Percentiles rank a stretch among this genome's conserved stretches.
phyloP scores from a whole-genome alignment of 345 rosid species.

The Murraya paniculata region DNA sequence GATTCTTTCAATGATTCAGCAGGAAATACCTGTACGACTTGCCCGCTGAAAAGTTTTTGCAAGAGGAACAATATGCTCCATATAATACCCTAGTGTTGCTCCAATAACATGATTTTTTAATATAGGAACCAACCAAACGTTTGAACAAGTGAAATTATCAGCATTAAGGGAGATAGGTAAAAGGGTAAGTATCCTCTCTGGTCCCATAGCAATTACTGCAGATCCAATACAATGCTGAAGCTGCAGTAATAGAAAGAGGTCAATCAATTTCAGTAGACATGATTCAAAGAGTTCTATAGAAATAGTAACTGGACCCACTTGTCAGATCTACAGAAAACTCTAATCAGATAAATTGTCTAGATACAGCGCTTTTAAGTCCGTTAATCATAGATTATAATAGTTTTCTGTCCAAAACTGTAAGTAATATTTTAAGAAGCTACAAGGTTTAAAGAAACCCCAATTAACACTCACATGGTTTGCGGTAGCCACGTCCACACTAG shows the following conservation, averaged over 20 bases:
- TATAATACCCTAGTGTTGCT: constrained; percentile 70
- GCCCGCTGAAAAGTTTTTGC: constrained; percentile 61
- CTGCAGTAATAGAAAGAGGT: constrained; percentile 42
- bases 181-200: constrained; percentile 60
- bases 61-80: constrained; percentile 83
- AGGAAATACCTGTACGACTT: constrained; percentile 56
- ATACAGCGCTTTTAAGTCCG: background rate
- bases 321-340: background rate
- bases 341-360: constrained; percentile 2
- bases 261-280: constrained; percentile 17
- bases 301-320: background rate
- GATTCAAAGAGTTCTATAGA: constrained; percentile 4
- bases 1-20: constrained; percentile 1
- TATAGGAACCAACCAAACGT: constrained; percentile 80
- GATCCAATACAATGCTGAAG: constrained; percentile 78
- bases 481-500: constrained; percentile 32
- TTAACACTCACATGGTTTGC: constrained; percentile 50
- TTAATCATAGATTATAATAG: background rate
- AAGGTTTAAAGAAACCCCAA: background rate
- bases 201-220: constrained; percentile 82
- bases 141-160: constrained; percentile 53
- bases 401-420: background rate
- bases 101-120: constrained; percentile 60
- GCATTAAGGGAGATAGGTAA: constrained; percentile 62
- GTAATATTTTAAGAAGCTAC: background rate